Percentiles rank a stretch among this genome's conserved stretches.
phyloP scores from a whole-genome alignment of 169 alveolate species.

The Plasmodium cynomolgi region DNA sequence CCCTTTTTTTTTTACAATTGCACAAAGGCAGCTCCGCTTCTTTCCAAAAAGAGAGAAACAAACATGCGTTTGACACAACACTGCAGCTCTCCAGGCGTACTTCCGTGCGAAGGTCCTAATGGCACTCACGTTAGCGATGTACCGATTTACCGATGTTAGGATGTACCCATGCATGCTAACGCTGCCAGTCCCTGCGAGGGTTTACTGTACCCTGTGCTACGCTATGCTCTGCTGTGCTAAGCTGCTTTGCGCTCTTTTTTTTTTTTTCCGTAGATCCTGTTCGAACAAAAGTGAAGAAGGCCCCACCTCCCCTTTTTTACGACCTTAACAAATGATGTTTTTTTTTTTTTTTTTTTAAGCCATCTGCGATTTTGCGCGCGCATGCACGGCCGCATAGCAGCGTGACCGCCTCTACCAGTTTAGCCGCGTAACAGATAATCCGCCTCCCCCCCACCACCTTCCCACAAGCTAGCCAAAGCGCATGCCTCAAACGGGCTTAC shows the following conservation, averaged over 20 bases:
- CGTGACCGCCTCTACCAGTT: not conserved
- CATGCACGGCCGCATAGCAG: not conserved
- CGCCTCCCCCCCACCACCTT: not conserved
- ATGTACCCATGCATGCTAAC: not conserved
- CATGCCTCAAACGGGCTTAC: not conserved
- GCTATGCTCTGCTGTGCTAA: not conserved
- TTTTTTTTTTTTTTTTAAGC: not conserved
- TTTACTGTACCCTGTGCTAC: not conserved
- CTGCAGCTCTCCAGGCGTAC: not conserved
- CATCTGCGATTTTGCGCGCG: not conserved
- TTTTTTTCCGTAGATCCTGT: not conserved
- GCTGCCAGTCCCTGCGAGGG: not conserved
- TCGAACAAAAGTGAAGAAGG: not conserved
- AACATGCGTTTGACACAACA: not conserved
- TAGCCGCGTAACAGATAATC: not conserved
- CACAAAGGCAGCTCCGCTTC: not conserved
- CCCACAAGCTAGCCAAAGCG: not conserved
- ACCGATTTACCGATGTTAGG: too few species aligned
- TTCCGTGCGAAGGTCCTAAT: not conserved
- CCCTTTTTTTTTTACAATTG: not conserved
- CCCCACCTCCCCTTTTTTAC: not conserved
- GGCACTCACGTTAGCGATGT: not conserved
- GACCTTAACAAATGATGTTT: not conserved
- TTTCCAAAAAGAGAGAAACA: not conserved
- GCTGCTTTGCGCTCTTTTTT: not conserved